These are phyloP conservation scores for Stagonosporopsis rhizophila DNA, from an alignment of 2,329 filamentous ascomycete species.

Conservation along the genomic window DNA sequence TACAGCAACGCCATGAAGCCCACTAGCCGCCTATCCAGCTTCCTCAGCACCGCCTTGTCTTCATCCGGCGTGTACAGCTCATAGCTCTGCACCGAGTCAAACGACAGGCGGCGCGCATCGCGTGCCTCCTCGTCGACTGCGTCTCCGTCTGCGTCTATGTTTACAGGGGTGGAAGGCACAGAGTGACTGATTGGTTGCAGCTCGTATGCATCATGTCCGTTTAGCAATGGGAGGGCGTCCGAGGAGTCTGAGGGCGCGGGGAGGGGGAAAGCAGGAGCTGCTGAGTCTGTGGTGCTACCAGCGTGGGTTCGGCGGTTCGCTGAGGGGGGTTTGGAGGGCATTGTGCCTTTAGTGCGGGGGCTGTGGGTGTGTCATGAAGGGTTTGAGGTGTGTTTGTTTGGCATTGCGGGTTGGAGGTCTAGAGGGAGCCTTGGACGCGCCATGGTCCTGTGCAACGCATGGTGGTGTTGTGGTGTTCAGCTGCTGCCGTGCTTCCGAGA, in stretches of 20 bases:
- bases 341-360: background rate
- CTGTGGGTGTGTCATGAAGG: background rate
- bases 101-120: conserved; percentile 28
- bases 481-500: conserved; percentile 13
- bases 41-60: conserved; percentile 72
- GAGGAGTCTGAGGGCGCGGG: conserved; percentile 32
- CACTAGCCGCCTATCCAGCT: conserved; percentile 79
- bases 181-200: conserved; percentile 29
- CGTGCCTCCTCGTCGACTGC: conserved; percentile 38
- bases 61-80: conserved; percentile 71
- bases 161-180: conserved; percentile 17
- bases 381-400: background rate
- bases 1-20: conserved; percentile 83
- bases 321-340: conserved; percentile 19
- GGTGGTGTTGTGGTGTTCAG: conserved; percentile 10
- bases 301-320: conserved; percentile 23
- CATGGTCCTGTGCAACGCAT: background rate
- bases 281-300: conserved; percentile 31
- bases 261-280: conserved; percentile 27
- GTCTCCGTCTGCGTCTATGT: conserved; percentile 37
- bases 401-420: background rate
- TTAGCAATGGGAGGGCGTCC: conserved; percentile 15
- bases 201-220: conserved; percentile 35
- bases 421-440: background rate
- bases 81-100: conserved; percentile 52